phyloP scores from a whole-genome alignment of 495 filamentous ascomycete species.

The Talaromyces nanjingensis region DNA sequence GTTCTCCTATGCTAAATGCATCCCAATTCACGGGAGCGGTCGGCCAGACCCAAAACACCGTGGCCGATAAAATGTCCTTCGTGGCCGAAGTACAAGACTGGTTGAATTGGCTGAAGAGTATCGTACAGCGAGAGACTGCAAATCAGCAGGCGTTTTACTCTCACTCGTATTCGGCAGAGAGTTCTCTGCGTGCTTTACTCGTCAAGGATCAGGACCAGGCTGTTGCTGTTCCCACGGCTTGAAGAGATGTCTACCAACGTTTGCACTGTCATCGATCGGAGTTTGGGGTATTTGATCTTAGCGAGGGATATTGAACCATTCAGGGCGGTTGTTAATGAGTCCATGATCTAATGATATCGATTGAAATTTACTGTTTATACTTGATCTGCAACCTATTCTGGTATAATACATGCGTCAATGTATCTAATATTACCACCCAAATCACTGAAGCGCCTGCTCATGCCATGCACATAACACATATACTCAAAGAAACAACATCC shows the following conservation, averaged over 20 bases:
- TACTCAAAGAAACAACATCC: not conserved
- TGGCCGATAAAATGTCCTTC: constrained; percentile 2
- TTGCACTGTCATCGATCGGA: not conserved
- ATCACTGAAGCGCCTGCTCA: constrained; percentile 2
- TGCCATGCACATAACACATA: constrained; percentile 1
- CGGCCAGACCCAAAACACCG: not conserved
- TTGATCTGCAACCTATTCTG: not conserved
- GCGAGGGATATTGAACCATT: not conserved
- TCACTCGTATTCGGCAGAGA: constrained; percentile 34
- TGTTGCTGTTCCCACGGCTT: constrained; percentile 7
- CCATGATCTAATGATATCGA: not conserved
- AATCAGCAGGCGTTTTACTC: constrained; percentile 7
- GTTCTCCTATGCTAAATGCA: not conserved
- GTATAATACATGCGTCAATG: not conserved
- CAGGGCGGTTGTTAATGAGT: not conserved
- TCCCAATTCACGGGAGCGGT: not conserved
- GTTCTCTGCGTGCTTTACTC: constrained; percentile 32
- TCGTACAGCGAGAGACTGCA: constrained; percentile 15
- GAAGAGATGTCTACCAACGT: not conserved
- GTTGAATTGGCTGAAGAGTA: constrained; percentile 31
- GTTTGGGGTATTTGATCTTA: not conserved
- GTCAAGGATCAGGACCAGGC: constrained; percentile 14
- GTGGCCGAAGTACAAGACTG: constrained; percentile 25
- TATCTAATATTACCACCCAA: not conserved
- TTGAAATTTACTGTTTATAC: not conserved